These are phyloP conservation scores for Psilocybe azurescens DNA, from an alignment of 768 basidiomycete species.

Conservation along the genomic window DNA sequence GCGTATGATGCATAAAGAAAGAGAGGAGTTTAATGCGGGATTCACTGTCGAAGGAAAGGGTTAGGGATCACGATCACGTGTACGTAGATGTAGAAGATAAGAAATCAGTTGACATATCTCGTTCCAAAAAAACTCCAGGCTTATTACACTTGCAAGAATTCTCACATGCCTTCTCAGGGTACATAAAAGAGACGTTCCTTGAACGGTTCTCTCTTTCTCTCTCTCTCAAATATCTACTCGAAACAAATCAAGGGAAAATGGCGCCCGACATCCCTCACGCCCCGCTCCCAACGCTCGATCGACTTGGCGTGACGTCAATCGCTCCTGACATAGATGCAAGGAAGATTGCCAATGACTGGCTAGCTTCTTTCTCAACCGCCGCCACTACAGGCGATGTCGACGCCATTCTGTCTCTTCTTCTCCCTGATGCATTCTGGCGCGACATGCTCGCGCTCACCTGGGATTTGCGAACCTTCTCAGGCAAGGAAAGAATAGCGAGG, in stretches of 20 bases:
- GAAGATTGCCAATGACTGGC: slow-evolving; percentile 25
- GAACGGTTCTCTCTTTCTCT: background rate
- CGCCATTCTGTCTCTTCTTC: slow-evolving; percentile 25
- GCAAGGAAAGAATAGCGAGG: slow-evolving; percentile 34
- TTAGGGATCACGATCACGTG: too few relatives aligned
- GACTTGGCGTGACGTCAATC: slow-evolving; percentile 16
- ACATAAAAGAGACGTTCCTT: background rate
- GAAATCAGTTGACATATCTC: too few relatives aligned
- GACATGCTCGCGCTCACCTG: slow-evolving; percentile 58
- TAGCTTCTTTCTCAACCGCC: slow-evolving; percentile 20
- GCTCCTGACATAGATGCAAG: slow-evolving; percentile 10
- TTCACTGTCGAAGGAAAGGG: too few relatives aligned
- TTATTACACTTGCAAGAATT: too few relatives aligned
- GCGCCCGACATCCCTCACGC: background rate
- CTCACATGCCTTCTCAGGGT: too few relatives aligned
- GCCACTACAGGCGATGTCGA: slow-evolving; percentile 14
- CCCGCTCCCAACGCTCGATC: slow-evolving; percentile 22
- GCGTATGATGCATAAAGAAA: too few relatives aligned
- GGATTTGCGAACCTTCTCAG: slow-evolving; percentile 51
- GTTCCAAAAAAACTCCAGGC: too few relatives aligned
- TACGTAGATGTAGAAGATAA: too few relatives aligned
- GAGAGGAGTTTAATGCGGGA: too few relatives aligned
- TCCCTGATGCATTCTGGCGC: slow-evolving; percentile 47
- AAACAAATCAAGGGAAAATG: slow-evolving; percentile 50
- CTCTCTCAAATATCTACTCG: slow-evolving; percentile 42